Conservation (phyloP, 139 green algal species). For the Micromonas commoda region DNA sequence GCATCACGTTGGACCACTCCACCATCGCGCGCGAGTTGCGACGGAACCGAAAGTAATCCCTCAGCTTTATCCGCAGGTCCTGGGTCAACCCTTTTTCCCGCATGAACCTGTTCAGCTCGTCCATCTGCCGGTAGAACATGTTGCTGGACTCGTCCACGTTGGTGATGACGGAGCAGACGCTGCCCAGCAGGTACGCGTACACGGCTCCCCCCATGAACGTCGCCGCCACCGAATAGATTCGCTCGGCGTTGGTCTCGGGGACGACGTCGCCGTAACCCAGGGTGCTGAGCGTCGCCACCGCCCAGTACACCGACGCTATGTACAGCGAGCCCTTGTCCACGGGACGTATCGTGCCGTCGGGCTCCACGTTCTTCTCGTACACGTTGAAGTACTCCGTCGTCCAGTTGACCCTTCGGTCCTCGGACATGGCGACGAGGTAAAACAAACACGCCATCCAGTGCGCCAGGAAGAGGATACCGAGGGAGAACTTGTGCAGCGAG, state of each 20-base stretch:
- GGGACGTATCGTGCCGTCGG: neutral
- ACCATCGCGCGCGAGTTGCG: neutral
- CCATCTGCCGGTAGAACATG: constrained; percentile 13
- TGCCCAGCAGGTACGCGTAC: constrained; percentile 34
- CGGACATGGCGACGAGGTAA: neutral
- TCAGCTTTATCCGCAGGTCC: neutral
- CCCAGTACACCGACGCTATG: constrained; percentile 23
- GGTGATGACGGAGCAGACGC: neutral
- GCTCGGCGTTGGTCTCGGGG: constrained; percentile 16
- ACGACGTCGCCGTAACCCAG: constrained; percentile 31
- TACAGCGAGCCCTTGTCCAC: neutral
- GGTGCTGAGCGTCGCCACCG: constrained; percentile 21
- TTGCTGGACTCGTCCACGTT: constrained; percentile 12
- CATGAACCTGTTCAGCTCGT: constrained; percentile 19
- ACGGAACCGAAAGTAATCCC: constrained; percentile 9
- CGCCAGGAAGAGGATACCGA: constrained; percentile 13
- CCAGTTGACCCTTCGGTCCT: neutral
- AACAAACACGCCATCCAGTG: constrained; percentile 26
- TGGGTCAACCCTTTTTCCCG: neutral
- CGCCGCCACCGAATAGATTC: constrained; percentile 39
- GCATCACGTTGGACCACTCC: neutral
- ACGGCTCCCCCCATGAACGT: constrained; percentile 44
- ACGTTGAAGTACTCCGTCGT: neutral
- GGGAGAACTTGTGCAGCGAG: neutral
- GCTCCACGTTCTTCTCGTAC: neutral